A percentile compares a stretch with the other conserved stretches of the same genome.
These are phyloP conservation scores for Pelargonium nanum DNA, from an alignment of 345 rosid genomes.

Conservation along the genomic window DNA sequence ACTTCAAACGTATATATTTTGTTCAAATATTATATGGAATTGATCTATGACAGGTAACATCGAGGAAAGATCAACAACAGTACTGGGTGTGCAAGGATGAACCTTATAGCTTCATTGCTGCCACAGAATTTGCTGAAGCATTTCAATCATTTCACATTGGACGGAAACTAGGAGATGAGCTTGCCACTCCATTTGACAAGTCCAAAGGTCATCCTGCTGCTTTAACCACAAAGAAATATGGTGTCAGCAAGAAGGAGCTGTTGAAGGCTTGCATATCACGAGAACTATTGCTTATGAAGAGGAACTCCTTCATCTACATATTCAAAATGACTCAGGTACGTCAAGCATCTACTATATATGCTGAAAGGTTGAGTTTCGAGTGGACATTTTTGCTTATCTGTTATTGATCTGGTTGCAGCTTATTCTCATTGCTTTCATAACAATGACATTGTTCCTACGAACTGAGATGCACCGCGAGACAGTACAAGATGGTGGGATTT, in stretches of 20 bases:
- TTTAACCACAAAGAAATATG: conserved; percentile 53
- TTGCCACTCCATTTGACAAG: conserved; percentile 60
- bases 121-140: conserved; percentile 47
- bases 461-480: conserved; percentile 65
- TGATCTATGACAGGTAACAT: conserved; percentile 30
- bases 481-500: conserved; percentile 47
- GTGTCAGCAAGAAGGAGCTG: conserved; percentile 49
- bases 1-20: too few species aligned
- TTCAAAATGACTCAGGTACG: conserved; percentile 45
- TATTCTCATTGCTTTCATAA: conserved; percentile 32
- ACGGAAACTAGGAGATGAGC: conserved; percentile 46
- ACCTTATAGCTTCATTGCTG: conserved; percentile 52
- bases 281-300: conserved; percentile 79
- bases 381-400: neutral
- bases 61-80: conserved; percentile 79
- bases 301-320: conserved; percentile 69
- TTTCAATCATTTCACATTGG: conserved; percentile 65
- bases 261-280: conserved; percentile 63
- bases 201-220: conserved; percentile 69
- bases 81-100: conserved; percentile 53
- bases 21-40: too few species aligned
- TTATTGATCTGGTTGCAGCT: conserved; percentile 34
- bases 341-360: neutral
- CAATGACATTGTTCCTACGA: conserved; percentile 56
- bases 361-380: neutral